A percentile compares a stretch with the other conserved stretches of the same genome.
Conservation (phyloP, 164 flowering plant genomes). For the Amborella trichopoda region DNA sequence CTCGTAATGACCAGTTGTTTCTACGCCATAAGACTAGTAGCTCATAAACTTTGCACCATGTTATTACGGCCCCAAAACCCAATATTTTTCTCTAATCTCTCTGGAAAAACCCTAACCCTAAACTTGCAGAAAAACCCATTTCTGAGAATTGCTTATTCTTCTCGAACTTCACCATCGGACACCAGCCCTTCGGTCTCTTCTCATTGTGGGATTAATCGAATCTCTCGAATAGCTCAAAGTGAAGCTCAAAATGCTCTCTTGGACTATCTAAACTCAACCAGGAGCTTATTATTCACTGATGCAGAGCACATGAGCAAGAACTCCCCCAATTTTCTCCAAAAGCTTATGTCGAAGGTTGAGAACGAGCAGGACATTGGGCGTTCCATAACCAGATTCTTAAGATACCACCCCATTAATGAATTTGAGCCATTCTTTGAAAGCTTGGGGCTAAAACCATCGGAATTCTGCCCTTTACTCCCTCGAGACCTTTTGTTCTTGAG, state of each 20-base stretch:
- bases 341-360: slow-evolving; percentile 24
- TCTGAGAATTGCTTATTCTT: too few species aligned
- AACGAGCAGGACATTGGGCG: slow-evolving; percentile 18
- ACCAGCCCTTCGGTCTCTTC: too few species aligned
- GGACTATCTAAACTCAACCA: slow-evolving; percentile 60
- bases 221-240: not conserved
- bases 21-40: too few species aligned
- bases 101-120: too few species aligned
- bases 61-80: too few species aligned
- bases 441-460: slow-evolving; percentile 46
- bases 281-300: slow-evolving; percentile 39
- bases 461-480: slow-evolving; percentile 31
- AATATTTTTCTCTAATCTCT: too few species aligned
- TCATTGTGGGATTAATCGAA: too few species aligned
- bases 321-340: slow-evolving; percentile 39
- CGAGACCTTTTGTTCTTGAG: slow-evolving; percentile 39
- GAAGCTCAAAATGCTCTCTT: slow-evolving; percentile 48
- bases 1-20: too few species aligned
- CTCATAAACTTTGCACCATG: too few species aligned
- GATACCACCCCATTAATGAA: slow-evolving; percentile 74
- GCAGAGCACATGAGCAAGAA: slow-evolving; percentile 71
- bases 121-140: too few species aligned
- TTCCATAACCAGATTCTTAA: slow-evolving; percentile 36
- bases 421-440: slow-evolving; percentile 91
- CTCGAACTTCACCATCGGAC: too few species aligned